Evolutionary conservation across 1,284 basidiomycete species (phyloP).

Genomic region (Gymnopus androsaceus): DNA sequence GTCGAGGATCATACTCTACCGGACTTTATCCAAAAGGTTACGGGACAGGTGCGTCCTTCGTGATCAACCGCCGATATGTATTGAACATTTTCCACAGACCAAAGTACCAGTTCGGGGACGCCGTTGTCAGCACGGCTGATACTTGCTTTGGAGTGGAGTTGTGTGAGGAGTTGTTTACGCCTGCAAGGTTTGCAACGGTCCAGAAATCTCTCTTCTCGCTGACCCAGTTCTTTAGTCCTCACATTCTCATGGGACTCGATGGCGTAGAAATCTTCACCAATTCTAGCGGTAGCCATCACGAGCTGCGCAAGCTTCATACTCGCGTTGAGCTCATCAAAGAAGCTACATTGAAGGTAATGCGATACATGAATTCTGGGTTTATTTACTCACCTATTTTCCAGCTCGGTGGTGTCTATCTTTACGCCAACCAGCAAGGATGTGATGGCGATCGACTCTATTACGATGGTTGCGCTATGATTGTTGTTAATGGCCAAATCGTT

Average conservation of each 20-base stretch:
- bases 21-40: constrained; percentile 81
- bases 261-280: constrained; percentile 99
- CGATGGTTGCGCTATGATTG: constrained; percentile 96
- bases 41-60: constrained; percentile 73
- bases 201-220: neutral
- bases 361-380: neutral
- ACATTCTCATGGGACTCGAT: constrained; percentile 95
- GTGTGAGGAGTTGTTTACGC: constrained; percentile 97
- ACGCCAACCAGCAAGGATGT: constrained; percentile 98
- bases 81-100: constrained; percentile 40
- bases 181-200: constrained; percentile 70
- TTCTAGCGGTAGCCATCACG: constrained; percentile 96
- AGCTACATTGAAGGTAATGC: constrained; percentile 84
- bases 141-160: constrained; percentile 96
- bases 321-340: constrained; percentile 96
- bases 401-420: constrained; percentile 96
- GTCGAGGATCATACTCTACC: constrained; percentile 91
- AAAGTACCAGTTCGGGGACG: constrained; percentile 96
- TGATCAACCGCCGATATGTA: neutral
- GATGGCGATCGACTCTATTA: constrained; percentile 98
- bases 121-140: constrained; percentile 90
- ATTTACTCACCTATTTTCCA: constrained; percentile 32
- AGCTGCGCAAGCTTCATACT: constrained; percentile 90
- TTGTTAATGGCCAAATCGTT: constrained; percentile 88
- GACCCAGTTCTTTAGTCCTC: constrained; percentile 63